phyloP scores from a whole-genome alignment of 257 asterid species.

The Voacanga thouarsii region DNA sequence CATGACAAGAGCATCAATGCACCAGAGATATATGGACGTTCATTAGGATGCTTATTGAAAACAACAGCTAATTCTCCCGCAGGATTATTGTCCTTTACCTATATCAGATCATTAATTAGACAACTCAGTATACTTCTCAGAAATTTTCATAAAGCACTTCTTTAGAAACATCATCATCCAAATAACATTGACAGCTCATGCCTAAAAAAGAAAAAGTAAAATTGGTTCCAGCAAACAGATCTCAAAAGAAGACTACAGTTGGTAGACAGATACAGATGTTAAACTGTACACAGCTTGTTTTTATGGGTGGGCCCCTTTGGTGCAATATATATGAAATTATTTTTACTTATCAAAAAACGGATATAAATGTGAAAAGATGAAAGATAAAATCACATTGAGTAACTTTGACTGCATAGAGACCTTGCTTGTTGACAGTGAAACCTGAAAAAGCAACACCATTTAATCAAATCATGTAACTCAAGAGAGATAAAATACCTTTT shows the following conservation, averaged over 20 bases:
- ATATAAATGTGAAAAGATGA: background rate
- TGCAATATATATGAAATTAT: background rate
- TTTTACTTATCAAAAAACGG: background rate
- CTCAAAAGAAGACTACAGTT: too few relatives aligned
- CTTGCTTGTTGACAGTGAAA: background rate
- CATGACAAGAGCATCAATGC: background rate
- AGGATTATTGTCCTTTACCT: background rate
- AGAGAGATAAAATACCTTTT: constrained; percentile 51
- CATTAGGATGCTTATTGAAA: background rate
- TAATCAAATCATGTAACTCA: background rate
- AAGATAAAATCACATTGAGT: background rate
- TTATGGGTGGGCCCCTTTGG: too few relatives aligned
- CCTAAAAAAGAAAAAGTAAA: background rate
- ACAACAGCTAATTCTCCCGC: background rate
- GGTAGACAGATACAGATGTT: too few relatives aligned
- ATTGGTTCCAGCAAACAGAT: too few relatives aligned
- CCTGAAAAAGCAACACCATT: background rate
- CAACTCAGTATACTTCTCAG: background rate
- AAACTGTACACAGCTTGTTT: too few relatives aligned
- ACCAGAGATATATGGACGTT: background rate
- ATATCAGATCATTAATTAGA: background rate
- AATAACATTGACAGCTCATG: background rate
- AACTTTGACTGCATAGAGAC: background rate
- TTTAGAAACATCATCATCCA: background rate
- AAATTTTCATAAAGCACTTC: background rate